A percentile compares a stretch with the other conserved stretches of the same genome.
Conservation (phyloP, 2,329 filamentous ascomycete species). For the Fusarium torulosum region DNA sequence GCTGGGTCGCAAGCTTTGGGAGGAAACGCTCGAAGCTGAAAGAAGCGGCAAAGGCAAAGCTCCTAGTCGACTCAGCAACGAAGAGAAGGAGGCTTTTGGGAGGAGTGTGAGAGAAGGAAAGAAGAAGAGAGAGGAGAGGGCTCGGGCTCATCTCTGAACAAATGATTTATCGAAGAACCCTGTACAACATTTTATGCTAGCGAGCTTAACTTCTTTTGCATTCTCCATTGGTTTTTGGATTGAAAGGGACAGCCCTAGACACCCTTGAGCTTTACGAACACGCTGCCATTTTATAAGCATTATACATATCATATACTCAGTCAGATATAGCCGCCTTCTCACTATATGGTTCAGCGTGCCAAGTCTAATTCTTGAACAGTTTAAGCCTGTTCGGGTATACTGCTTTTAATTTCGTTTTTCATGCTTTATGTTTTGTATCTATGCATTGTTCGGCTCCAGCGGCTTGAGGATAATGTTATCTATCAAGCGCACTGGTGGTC, state of each 20-base stretch:
- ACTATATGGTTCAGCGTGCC: constrained; percentile 1
- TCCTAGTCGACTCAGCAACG: constrained; percentile 61
- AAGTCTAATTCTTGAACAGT: constrained; percentile 26
- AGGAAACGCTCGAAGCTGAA: constrained; percentile 61
- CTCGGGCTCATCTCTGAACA: constrained; percentile 63
- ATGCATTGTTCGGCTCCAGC: constrained; percentile 26
- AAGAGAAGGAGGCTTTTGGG: constrained; percentile 62
- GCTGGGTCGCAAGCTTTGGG: constrained; percentile 78
- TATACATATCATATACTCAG: constrained; percentile 18
- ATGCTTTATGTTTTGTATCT: constrained; percentile 7
- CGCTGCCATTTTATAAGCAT: constrained; percentile 8
- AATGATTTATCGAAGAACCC: not conserved
- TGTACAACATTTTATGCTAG: constrained; percentile 28
- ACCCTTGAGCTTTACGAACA: not conserved
- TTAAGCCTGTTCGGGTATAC: constrained; percentile 37
- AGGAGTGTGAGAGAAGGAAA: constrained; percentile 61
- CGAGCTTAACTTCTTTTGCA: constrained; percentile 12
- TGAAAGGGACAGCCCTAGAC: not conserved
- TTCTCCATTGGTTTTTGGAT: not conserved
- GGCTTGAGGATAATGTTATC: constrained; percentile 86
- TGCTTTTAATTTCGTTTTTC: constrained; percentile 6
- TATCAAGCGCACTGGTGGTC: constrained; percentile 86
- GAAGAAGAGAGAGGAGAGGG: constrained; percentile 63
- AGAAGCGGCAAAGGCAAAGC: constrained; percentile 53
- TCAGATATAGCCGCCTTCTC: constrained; percentile 9